Evolutionary conservation across 2,329 filamentous ascomycete genomes (phyloP).

Genomic region (Penicillium sp.): DNA sequence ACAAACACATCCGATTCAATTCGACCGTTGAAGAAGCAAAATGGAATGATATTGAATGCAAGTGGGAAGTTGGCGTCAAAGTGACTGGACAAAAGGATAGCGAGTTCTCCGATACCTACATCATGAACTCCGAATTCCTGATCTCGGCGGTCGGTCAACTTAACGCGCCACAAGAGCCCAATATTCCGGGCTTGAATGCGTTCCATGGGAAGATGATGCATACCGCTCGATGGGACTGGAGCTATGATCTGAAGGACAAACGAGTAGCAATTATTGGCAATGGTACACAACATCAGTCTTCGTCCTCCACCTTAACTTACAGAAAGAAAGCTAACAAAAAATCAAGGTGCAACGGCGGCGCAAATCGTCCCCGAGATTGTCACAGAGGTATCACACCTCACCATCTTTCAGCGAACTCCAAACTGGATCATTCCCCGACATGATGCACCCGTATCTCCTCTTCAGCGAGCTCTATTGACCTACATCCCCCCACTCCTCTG

Average conservation of each 20-base stretch:
- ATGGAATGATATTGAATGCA: conserved; percentile 55
- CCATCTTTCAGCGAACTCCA: conserved; percentile 59
- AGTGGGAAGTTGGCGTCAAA: conserved; percentile 53
- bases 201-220: conserved; percentile 59
- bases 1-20: conserved; percentile 60
- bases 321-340: neutral
- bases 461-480: conserved; percentile 46
- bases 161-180: conserved; percentile 54
- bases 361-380: conserved; percentile 61
- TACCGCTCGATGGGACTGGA: conserved; percentile 62
- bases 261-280: conserved; percentile 61
- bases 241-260: conserved; percentile 55
- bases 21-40: conserved; percentile 53
- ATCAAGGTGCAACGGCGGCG: conserved; percentile 54
- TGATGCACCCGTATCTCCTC: conserved; percentile 48
- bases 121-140: conserved; percentile 57
- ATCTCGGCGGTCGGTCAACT: conserved; percentile 61
- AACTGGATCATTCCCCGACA: conserved; percentile 60
- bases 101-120: conserved; percentile 54
- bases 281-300: conserved; percentile 34
- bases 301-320: neutral
- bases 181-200: conserved; percentile 49
- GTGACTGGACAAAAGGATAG: conserved; percentile 56
- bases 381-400: conserved; percentile 51
- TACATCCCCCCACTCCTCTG: conserved; percentile 54